Percentiles rank a stretch among this genome's conserved stretches.
Conservation (phyloP, 805 yeast genomes). For the Candida krabiensis region DNA sequence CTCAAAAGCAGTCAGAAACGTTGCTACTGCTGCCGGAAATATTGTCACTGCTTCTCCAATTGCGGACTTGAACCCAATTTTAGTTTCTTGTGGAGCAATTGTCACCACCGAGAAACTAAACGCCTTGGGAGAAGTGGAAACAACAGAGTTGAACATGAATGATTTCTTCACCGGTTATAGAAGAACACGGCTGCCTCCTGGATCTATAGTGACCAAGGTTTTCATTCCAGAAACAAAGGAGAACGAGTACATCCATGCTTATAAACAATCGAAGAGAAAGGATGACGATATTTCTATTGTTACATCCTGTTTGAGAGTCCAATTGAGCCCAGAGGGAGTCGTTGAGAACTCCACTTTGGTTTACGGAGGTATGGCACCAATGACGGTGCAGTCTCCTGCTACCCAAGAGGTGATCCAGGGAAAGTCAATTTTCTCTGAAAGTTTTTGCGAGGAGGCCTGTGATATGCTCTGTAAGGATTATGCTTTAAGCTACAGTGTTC, state of each 20-base stretch:
- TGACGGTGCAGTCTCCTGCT: constrained; percentile 40
- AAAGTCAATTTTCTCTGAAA: constrained; percentile 23
- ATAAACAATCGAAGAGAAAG: constrained; percentile 48
- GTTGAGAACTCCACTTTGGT: constrained; percentile 35
- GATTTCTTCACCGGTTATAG: constrained; percentile 46
- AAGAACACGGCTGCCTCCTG: constrained; percentile 37
- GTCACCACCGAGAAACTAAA: constrained; percentile 35
- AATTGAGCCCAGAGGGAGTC: constrained; percentile 22
- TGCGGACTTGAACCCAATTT: constrained; percentile 47
- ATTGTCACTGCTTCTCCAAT: constrained; percentile 52
- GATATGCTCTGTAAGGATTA: constrained; percentile 35
- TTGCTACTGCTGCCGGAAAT: constrained; percentile 50
- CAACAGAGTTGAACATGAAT: constrained; percentile 33
- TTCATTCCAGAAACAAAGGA: constrained; percentile 40
- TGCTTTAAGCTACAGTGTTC: constrained; percentile 41
- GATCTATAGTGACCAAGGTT: constrained; percentile 36
- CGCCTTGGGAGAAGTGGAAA: constrained; percentile 25
- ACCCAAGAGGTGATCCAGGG: constrained; percentile 29
- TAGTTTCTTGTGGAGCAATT: constrained; percentile 42
- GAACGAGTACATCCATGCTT: constrained; percentile 39
- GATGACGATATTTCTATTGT: constrained; percentile 53
- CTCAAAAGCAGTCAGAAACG: constrained; percentile 49
- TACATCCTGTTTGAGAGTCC: constrained; percentile 40
- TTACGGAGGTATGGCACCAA: constrained; percentile 51
- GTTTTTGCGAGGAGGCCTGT: constrained; percentile 32